Base-by-base conservation (phyloP, 257 asterid genomes). In the Apocynum venetum region DNA sequence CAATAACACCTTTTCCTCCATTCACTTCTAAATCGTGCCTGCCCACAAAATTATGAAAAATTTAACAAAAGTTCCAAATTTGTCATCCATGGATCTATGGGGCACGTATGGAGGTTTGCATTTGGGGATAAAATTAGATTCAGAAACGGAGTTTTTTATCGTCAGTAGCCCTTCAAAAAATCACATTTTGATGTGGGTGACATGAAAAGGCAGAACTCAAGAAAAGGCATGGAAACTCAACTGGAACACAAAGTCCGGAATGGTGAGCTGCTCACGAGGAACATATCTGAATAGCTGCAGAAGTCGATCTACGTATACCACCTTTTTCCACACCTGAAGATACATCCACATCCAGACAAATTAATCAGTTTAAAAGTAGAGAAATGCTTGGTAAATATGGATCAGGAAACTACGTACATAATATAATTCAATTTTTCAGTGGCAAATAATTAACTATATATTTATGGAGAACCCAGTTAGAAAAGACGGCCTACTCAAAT, bases 11-110 rank as follows among this genome's bases (percentile, higher is more conserved):
- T 78, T 93, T 96, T 72, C 97, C 98, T 57, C 99, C 99, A 41
- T 96, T 96, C 73, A 96, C 97, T 79, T 96, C 98, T 77, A 96
- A 82, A 85, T 96, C 99, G 75, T 96, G 99, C 93, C 99, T 96
- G 97, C 88, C 82, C 43, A 76, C 43, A 40, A 53, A 46, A 44
- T 35, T 41, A 67, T 25, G 14, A 35, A 31, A 70, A 17, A 46
- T n/a, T 81, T 69, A 5, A 59, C 35, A 25, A 71, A 19, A 10
- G 65, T 41, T 12, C 15, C 3, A 40, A 56, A 9, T 9, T 51
- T 38, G 38, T 15, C 72, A 25, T 19, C 12, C 14, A 17, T 0
- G 6, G 31, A 13, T 4, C 13, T 46, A 41, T 36, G 25, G 14
- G 14, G 8, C 20, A 7, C 1, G 55, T 6, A n/a, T 43, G 20